A percentile compares a stretch with the other conserved stretches of the same genome.
Conservation (phyloP, 768 basidiomycete genomes). For the Ramaria rubella region DNA sequence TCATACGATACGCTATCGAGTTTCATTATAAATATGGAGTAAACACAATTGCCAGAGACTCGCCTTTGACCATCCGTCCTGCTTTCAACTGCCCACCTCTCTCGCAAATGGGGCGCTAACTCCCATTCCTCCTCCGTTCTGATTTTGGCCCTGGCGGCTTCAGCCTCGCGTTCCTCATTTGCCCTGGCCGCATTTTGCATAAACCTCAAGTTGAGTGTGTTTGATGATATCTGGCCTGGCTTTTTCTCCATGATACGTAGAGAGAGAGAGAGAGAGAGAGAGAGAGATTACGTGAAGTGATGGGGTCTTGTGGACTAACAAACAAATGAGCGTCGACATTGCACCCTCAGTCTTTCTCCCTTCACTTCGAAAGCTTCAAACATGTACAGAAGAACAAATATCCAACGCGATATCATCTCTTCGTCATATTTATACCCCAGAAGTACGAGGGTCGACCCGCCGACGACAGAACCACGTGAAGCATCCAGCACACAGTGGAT, state of each 20-base stretch:
- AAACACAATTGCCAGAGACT: neutral
- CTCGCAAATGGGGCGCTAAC: neutral
- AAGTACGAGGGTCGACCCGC: constrained; percentile 48
- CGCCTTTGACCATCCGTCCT: neutral
- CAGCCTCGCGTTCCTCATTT: constrained; percentile 1
- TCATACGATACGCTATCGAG: constrained; percentile 3
- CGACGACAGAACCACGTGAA: constrained; percentile 23
- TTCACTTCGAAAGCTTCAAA: constrained; percentile 21
- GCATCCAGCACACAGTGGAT: neutral
- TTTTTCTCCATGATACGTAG: constrained; percentile 7
- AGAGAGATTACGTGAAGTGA: neutral
- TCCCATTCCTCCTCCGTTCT: constrained; percentile 6
- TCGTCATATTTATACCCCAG: constrained; percentile 49
- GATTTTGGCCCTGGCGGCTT: neutral
- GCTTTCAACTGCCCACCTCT: neutral
- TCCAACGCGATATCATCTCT: constrained; percentile 44
- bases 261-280: neutral
- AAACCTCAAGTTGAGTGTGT: constrained; percentile 8
- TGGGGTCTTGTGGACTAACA: neutral
- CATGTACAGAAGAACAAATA: constrained; percentile 25
- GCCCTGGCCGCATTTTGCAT: constrained; percentile 7
- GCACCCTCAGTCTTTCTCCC: constrained; percentile 32
- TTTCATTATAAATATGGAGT: neutral
- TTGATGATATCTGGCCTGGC: constrained; percentile 8
- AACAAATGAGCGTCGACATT: neutral